Conservation (phyloP, 2,329 filamentous ascomycete genomes). For the Aspergillus phoenicis region DNA sequence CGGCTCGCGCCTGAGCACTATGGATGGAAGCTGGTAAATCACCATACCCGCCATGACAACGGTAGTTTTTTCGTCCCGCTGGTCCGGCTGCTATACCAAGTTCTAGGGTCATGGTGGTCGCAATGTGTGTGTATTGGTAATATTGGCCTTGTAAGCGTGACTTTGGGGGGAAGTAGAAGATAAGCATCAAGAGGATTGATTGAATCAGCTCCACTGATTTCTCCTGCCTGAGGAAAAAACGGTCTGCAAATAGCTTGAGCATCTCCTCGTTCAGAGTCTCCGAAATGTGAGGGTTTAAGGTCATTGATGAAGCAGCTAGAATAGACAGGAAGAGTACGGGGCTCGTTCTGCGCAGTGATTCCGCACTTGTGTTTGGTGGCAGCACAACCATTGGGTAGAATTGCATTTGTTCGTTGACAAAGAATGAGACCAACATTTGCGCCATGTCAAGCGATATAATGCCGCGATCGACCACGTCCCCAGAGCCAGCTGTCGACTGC, state of each 20-base stretch:
- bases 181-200: slow-evolving; percentile 50
- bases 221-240: slow-evolving; percentile 7
- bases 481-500: background rate
- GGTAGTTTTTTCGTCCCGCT: background rate
- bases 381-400: slow-evolving; percentile 1
- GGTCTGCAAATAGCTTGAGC: background rate
- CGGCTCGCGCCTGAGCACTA: slow-evolving; percentile 2
- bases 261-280: slow-evolving; percentile 1
- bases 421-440: slow-evolving; percentile 1
- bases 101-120: slow-evolving; percentile 30
- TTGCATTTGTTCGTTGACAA: background rate
- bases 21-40: background rate
- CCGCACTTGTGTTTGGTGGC: background rate
- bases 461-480: slow-evolving; percentile 3
- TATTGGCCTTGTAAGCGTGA: slow-evolving; percentile 52
- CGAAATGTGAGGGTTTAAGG: background rate
- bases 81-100: background rate
- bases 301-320: background rate
- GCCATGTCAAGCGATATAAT: background rate
- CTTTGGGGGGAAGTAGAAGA: slow-evolving; percentile 55
- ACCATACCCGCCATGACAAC: background rate
- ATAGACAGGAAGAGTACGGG: slow-evolving; percentile 9
- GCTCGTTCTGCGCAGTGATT: background rate
- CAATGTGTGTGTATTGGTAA: slow-evolving; percentile 57
- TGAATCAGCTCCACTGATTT: slow-evolving; percentile 40